Percentiles rank a stretch among this genome's conserved stretches.
phyloP scores from a whole-genome alignment of 768 basidiomycete species.

The Boletus rufocinnamomeus region DNA sequence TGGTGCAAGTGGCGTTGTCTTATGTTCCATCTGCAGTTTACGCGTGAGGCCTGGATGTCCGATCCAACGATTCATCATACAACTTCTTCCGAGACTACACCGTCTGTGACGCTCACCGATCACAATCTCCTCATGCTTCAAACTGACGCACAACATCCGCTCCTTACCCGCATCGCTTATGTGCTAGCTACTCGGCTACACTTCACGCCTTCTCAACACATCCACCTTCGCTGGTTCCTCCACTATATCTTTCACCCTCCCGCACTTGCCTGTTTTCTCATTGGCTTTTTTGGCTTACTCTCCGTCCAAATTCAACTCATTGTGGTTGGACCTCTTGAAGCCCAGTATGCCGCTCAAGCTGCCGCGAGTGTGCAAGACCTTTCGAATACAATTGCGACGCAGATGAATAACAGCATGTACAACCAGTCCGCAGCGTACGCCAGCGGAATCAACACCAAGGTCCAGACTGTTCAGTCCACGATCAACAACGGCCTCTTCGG shows the following conservation, averaged over 20 bases:
- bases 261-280: constrained; percentile 86
- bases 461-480: constrained; percentile 67
- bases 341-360: constrained; percentile 65
- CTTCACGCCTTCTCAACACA: constrained; percentile 62
- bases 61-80: constrained; percentile 64
- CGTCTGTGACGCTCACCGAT: constrained; percentile 62
- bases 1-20: constrained; percentile 88
- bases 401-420: constrained; percentile 82
- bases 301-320: constrained; percentile 85
- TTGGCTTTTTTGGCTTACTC: constrained; percentile 89
- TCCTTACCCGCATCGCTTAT: constrained; percentile 67
- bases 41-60: constrained; percentile 73
- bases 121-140: constrained; percentile 81
- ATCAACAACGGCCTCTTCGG: constrained; percentile 91
- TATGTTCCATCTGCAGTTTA: constrained; percentile 62
- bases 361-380: constrained; percentile 63
- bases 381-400: constrained; percentile 66
- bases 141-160: constrained; percentile 67
- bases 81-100: constrained; percentile 33
- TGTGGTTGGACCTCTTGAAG: constrained; percentile 72
- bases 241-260: constrained; percentile 91
- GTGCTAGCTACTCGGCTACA: constrained; percentile 50
- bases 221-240: constrained; percentile 83
- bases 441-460: constrained; percentile 67
- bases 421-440: constrained; percentile 81